These are phyloP conservation scores for Fusarium buxicola DNA, from an alignment of 2,329 filamentous ascomycete genomes.

Conservation along the genomic window DNA sequence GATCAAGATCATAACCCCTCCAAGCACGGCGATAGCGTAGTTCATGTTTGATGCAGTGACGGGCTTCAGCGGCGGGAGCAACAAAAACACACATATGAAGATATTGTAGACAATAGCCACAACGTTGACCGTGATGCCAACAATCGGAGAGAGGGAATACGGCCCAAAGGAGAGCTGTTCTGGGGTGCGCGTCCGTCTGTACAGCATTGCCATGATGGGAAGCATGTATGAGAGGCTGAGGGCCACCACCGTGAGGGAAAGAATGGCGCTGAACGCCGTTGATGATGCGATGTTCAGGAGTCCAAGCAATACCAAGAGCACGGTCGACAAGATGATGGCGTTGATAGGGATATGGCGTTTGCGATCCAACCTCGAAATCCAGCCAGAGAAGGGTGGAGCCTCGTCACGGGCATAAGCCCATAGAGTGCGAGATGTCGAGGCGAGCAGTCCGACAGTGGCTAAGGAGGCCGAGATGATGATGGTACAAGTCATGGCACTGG, in stretches of 20 bases:
- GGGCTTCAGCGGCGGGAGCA: conserved; percentile 6
- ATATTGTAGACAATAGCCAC: not conserved
- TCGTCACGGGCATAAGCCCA: conserved; percentile 17
- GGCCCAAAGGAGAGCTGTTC: conserved; percentile 6
- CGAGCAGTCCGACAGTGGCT: conserved; percentile 5
- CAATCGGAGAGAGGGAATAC: not conserved
- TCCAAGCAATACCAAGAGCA: conserved; percentile 7
- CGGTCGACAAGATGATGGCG: not conserved
- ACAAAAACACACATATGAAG: conserved; percentile 4
- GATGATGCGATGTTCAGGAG: conserved; percentile 19
- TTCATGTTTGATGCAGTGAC: conserved; percentile 18
- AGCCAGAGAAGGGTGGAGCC: conserved; percentile 4
- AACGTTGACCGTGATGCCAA: conserved; percentile 2
- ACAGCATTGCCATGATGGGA: conserved; percentile 1
- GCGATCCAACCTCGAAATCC: conserved; percentile 1
- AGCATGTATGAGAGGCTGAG: conserved; percentile 11
- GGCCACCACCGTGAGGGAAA: conserved; percentile 10
- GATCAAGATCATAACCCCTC: too few species aligned
- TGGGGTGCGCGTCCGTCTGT: not conserved
- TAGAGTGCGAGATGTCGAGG: conserved; percentile 3
- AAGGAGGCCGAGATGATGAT: conserved; percentile 7
- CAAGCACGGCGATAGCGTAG: not conserved
- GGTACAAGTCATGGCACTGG: not conserved
- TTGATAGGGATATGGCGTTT: conserved; percentile 5
- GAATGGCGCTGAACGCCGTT: conserved; percentile 15